A percentile compares a stretch with the other conserved stretches of the same genome.
Evolutionary conservation across 768 basidiomycete genomes (phyloP).

Genomic region (Scleroderma citrinum): DNA sequence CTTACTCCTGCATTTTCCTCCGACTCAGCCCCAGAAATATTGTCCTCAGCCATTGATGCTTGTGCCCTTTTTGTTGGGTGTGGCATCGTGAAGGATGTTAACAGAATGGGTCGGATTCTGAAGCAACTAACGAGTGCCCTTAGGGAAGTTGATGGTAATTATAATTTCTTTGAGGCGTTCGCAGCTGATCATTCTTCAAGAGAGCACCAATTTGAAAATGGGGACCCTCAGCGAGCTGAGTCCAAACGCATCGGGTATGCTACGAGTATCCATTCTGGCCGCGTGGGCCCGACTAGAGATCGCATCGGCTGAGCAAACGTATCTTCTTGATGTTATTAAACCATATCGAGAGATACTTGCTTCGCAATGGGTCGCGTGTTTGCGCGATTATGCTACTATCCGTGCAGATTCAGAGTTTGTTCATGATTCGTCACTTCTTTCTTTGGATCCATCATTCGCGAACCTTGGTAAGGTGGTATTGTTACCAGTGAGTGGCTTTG

Average conservation of each 20-base stretch:
- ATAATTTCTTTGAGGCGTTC: neutral
- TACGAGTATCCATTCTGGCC: conserved; percentile 85
- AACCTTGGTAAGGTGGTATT: conserved; percentile 88
- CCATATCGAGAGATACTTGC: conserved; percentile 73
- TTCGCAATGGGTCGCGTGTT: conserved; percentile 79
- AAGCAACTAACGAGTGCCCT: conserved; percentile 83
- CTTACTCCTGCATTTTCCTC: conserved; percentile 94
- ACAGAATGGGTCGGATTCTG: conserved; percentile 89
- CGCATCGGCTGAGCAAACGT: conserved; percentile 64
- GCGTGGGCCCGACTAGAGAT: conserved; percentile 94
- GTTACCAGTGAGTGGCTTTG: conserved; percentile 61
- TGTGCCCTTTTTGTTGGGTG: conserved; percentile 95
- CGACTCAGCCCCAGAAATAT: conserved; percentile 92
- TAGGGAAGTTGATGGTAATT: conserved; percentile 81
- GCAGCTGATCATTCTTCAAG: conserved; percentile 36
- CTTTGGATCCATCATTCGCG: conserved; percentile 77
- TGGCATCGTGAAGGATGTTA: conserved; percentile 87
- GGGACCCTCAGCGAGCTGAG: conserved; percentile 85
- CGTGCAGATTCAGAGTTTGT: conserved; percentile 83
- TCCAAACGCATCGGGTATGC: conserved; percentile 92
- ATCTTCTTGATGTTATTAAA: conserved; percentile 74
- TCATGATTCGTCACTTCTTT: conserved; percentile 67
- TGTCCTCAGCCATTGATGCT: conserved; percentile 87
- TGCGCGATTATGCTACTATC: conserved; percentile 91
- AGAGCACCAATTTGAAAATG: conserved; percentile 75